phyloP scores from a whole-genome alignment of 2,329 filamentous ascomycete genomes.

The Daldinia sp. region DNA sequence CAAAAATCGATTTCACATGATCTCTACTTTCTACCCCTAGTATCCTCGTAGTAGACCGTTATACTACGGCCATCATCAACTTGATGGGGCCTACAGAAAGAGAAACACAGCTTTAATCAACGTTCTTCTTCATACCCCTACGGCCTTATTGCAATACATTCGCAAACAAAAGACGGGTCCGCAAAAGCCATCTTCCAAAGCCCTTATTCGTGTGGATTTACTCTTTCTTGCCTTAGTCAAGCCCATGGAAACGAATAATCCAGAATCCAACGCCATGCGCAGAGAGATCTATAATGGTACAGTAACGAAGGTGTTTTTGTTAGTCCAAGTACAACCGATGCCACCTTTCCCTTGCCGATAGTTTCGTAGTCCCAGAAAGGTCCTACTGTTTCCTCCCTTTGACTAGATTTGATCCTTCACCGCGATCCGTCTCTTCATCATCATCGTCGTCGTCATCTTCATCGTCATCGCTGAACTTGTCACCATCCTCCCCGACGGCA shows the following conservation, averaged over 20 bases:
- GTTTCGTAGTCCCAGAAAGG: constrained; percentile 10
- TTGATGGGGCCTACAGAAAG: constrained; percentile 1
- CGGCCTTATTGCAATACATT: constrained; percentile 20
- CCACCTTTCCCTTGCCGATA: constrained; percentile 20
- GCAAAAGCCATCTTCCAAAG: constrained; percentile 16
- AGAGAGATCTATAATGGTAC: constrained; percentile 44
- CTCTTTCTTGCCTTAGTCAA: constrained; percentile 9
- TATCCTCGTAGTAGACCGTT: not conserved
- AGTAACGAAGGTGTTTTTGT: constrained; percentile 35
- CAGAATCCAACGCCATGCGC: constrained; percentile 45
- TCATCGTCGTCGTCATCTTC: constrained; percentile 79
- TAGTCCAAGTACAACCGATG: constrained; percentile 32
- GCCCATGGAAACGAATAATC: constrained; percentile 24
- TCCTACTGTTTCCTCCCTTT: constrained; percentile 56
- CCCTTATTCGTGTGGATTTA: constrained; percentile 29
- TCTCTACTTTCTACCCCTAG: not conserved
- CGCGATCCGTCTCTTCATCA: constrained; percentile 65
- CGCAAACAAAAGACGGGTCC: constrained; percentile 15
- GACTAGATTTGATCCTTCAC: constrained; percentile 70
- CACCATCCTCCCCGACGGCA: constrained; percentile 86
- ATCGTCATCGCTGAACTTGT: constrained; percentile 85
- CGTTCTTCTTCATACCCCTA: constrained; percentile 26
- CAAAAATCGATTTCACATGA: constrained; percentile 1
- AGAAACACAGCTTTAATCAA: not conserved
- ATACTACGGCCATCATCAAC: not conserved